Evolutionary conservation across 1,139 yeast species (phyloP).

Genomic region (Scheffersomyces quercinus): DNA sequence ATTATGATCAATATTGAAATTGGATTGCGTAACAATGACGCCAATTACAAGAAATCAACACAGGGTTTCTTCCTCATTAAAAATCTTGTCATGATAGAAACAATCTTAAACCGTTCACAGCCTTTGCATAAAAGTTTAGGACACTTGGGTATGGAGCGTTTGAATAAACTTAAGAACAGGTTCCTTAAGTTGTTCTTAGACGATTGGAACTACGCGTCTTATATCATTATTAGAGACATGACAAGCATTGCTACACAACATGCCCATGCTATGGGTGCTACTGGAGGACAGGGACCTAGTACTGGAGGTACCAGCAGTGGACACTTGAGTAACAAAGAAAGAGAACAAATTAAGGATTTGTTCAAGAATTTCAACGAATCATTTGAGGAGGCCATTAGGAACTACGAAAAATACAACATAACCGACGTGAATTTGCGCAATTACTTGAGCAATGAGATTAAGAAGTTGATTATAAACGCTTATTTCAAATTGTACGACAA

Average conservation of each 20-base stretch:
- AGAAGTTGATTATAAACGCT: slow-evolving; percentile 72
- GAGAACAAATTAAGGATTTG: slow-evolving; percentile 82
- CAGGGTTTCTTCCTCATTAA: slow-evolving; percentile 74
- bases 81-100: slow-evolving; percentile 74
- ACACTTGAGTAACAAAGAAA: slow-evolving; percentile 61
- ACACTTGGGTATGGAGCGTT: slow-evolving; percentile 61
- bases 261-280: slow-evolving; percentile 44
- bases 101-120: slow-evolving; percentile 63
- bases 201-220: slow-evolving; percentile 83
- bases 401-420: slow-evolving; percentile 63
- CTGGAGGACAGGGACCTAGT: slow-evolving; percentile 13
- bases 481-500: slow-evolving; percentile 83
- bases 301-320: slow-evolving; percentile 14
- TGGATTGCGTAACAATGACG: slow-evolving; percentile 45
- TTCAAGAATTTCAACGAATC: slow-evolving; percentile 80
- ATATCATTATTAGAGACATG: slow-evolving; percentile 68
- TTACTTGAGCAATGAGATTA: slow-evolving; percentile 63
- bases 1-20: slow-evolving; percentile 60
- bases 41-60: slow-evolving; percentile 45
- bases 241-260: slow-evolving; percentile 51
- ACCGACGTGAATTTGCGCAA: slow-evolving; percentile 66
- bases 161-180: slow-evolving; percentile 70
- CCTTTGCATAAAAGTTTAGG: slow-evolving; percentile 58
- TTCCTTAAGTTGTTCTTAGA: slow-evolving; percentile 74
- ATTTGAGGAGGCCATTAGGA: slow-evolving; percentile 70